Evolutionary conservation across 208 protist species (phyloP).

Genomic region (Leishmania tropica): DNA sequence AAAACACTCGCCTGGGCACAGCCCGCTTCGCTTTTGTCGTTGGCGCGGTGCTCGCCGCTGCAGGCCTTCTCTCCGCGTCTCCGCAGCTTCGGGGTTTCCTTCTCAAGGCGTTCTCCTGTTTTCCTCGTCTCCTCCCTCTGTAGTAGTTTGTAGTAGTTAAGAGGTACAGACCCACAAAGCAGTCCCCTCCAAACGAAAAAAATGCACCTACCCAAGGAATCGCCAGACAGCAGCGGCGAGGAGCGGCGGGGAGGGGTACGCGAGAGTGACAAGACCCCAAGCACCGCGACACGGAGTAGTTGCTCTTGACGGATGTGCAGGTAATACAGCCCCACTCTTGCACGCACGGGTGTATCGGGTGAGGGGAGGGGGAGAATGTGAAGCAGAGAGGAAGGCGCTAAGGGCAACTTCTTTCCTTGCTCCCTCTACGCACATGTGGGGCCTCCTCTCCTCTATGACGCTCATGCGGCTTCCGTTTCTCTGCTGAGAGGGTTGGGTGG

Average conservation of each 20-base stretch:
- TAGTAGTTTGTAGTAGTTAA: conserved; percentile 2
- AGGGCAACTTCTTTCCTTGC: neutral
- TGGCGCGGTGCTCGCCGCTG: neutral
- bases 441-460: neutral
- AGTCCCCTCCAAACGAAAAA: neutral
- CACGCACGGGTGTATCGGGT: neutral
- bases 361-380: neutral
- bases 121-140: conserved; percentile 14
- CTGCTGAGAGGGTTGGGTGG: neutral
- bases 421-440: neutral
- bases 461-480: neutral
- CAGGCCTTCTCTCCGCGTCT: neutral
- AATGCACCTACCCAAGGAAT: too few relatives aligned
- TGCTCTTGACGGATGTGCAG: neutral
- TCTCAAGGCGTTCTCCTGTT: neutral
- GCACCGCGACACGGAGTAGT: neutral
- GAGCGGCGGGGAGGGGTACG: neutral
- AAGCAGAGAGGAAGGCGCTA: neutral
- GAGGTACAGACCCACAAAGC: neutral
- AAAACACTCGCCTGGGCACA: neutral
- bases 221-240: neutral
- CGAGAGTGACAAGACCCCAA: neutral
- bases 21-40: neutral
- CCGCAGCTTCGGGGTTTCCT: neutral
- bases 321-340: neutral